These are phyloP conservation scores for Podaxis sp. DNA, from an alignment of 768 basidiomycete species.

Conservation along the genomic window DNA sequence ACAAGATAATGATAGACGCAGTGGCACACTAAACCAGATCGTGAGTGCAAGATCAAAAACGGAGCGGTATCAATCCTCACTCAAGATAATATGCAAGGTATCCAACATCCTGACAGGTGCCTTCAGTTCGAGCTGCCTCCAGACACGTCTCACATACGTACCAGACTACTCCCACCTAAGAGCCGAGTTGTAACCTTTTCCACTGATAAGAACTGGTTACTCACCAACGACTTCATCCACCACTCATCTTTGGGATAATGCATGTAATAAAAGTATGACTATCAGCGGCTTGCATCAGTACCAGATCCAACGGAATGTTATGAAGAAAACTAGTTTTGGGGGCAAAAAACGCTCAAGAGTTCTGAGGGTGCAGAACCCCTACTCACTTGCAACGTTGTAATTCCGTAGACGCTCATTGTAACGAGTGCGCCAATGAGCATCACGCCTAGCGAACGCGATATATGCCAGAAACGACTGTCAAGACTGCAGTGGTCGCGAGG, in stretches of 20 bases:
- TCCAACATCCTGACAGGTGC: constrained; percentile 36
- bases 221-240: constrained; percentile 35
- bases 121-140: background rate
- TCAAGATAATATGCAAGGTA: constrained; percentile 39
- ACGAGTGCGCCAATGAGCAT: constrained; percentile 37
- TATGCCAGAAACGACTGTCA: background rate
- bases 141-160: constrained; percentile 20
- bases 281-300: background rate
- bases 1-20: constrained; percentile 44
- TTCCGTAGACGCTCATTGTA: constrained; percentile 40
- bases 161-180: constrained; percentile 37
- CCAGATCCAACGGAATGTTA: background rate
- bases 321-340: background rate
- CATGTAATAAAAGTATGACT: constrained; percentile 45
- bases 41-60: background rate
- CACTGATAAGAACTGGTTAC: constrained; percentile 13
- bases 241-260: constrained; percentile 37
- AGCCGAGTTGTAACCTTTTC: background rate
- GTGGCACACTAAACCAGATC: constrained; percentile 36
- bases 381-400: constrained; percentile 42
- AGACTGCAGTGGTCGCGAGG: background rate
- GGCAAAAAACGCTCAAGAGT: background rate
- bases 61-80: constrained; percentile 25
- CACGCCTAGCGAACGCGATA: constrained; percentile 26
- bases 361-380: background rate